Percentiles rank a stretch among this genome's conserved stretches.
These are phyloP conservation scores for Flueggea neowawraea DNA, from an alignment of 441 rosid species.

Conservation along the genomic window DNA sequence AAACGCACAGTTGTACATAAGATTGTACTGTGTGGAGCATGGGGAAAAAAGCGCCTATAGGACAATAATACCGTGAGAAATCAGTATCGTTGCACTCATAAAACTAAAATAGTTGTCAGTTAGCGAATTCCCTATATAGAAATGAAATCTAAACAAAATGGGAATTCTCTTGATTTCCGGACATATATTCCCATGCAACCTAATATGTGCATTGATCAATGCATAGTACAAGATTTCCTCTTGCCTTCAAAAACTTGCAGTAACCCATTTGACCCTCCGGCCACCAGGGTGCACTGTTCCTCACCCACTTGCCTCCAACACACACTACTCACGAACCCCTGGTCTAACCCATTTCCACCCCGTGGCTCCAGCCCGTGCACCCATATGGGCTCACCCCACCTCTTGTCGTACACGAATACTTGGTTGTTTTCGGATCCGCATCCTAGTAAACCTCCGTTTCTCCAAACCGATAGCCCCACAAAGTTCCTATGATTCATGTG, in stretches of 20 bases:
- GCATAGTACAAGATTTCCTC: constrained; percentile 21
- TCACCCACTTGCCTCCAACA: constrained; percentile 69
- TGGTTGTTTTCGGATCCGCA: constrained; percentile 81
- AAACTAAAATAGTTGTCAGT: too few relatives aligned
- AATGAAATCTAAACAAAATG: too few relatives aligned
- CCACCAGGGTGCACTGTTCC: constrained; percentile 55
- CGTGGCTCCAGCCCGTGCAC: constrained; percentile 40
- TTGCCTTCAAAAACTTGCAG: constrained; percentile 50
- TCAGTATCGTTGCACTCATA: too few relatives aligned
- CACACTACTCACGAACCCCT: constrained; percentile 68
- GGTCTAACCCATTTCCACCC: constrained; percentile 10
- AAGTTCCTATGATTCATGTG: constrained; percentile 70
- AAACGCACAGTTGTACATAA: too few relatives aligned
- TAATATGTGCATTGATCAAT: too few relatives aligned
- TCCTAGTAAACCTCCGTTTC: constrained; percentile 61
- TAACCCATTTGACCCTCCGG: constrained; percentile 84
- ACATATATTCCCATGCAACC: too few relatives aligned
- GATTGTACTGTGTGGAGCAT: too few relatives aligned
- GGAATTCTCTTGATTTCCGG: too few relatives aligned
- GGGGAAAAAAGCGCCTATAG: too few relatives aligned
- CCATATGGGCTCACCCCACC: constrained; percentile 87
- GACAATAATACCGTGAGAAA: too few relatives aligned
- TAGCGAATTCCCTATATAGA: too few relatives aligned
- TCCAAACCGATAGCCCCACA: constrained; percentile 81
- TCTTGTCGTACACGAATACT: constrained; percentile 70